Percentiles rank a stretch among this genome's conserved stretches.
Evolutionary conservation across 768 basidiomycete genomes (phyloP).

Genomic region (Sporobolomyces pararoseus): DNA sequence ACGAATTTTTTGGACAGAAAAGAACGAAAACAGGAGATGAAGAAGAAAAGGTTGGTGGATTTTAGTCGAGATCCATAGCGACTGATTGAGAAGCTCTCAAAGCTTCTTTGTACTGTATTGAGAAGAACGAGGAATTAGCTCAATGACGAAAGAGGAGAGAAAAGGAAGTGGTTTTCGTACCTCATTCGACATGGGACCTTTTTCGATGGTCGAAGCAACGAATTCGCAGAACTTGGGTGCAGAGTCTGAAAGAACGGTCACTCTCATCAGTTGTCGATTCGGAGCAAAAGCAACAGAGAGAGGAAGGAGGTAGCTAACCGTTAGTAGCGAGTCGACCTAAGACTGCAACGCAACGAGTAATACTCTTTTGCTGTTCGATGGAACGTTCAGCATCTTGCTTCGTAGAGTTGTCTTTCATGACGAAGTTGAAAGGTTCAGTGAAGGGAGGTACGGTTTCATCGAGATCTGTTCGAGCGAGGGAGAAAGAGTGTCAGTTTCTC

Average conservation of each 20-base stretch:
- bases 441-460: constrained; percentile 79
- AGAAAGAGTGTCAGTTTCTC: too few relatives aligned
- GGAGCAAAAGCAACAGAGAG: not conserved
- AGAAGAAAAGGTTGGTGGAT: not conserved
- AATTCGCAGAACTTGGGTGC: constrained; percentile 24
- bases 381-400: constrained; percentile 85
- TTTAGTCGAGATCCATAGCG: constrained; percentile 39
- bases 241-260: not conserved
- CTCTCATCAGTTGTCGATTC: too few relatives aligned
- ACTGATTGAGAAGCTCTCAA: constrained; percentile 20
- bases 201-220: constrained; percentile 6
- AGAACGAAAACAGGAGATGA: not conserved
- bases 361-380: constrained; percentile 85
- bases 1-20: too few relatives aligned
- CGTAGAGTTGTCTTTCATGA: constrained; percentile 83
- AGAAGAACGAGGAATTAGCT: not conserved
- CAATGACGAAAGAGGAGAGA: too few relatives aligned
- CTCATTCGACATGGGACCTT: constrained; percentile 25
- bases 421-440: constrained; percentile 83
- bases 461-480: constrained; percentile 50
- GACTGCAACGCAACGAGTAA: constrained; percentile 78
- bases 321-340: constrained; percentile 63
- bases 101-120: constrained; percentile 30
- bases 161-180: not conserved
- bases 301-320: not conserved